Evolutionary conservation across 2,329 filamentous ascomycete species (phyloP).

Genomic region (Colletotrichum plurivorum): DNA sequence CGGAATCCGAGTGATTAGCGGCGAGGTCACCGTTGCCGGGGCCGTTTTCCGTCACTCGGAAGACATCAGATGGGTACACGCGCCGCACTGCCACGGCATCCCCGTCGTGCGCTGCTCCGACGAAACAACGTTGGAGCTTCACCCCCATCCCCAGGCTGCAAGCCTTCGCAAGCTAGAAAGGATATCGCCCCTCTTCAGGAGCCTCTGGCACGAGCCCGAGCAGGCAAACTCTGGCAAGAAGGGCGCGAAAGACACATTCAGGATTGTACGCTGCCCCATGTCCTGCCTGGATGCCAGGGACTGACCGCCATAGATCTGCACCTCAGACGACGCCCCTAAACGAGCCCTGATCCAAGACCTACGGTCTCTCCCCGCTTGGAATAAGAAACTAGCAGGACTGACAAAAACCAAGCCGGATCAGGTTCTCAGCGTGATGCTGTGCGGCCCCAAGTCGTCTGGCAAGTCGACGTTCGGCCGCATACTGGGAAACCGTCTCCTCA

Average conservation of each 20-base stretch:
- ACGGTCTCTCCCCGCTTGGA: constrained; percentile 71
- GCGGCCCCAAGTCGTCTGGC: constrained; percentile 79
- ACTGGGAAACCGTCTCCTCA: constrained; percentile 77
- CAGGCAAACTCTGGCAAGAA: constrained; percentile 44
- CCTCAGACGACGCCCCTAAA: constrained; percentile 66
- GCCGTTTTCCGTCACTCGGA: constrained; percentile 69
- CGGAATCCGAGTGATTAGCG: constrained; percentile 72
- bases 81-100: constrained; percentile 78
- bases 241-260: constrained; percentile 55
- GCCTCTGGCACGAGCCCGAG: constrained; percentile 72
- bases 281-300: constrained; percentile 14
- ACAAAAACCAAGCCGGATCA: constrained; percentile 52
- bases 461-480: constrained; percentile 82
- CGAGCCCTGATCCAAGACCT: constrained; percentile 67
- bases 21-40: constrained; percentile 76
- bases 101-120: constrained; percentile 73
- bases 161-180: constrained; percentile 67
- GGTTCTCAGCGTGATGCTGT: constrained; percentile 67
- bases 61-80: constrained; percentile 70
- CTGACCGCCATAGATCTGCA: constrained; percentile 63
- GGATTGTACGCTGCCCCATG: constrained; percentile 59
- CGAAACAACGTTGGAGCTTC: constrained; percentile 67
- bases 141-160: constrained; percentile 63
- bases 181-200: constrained; percentile 76
- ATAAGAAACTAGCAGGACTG: constrained; percentile 68